Evolutionary conservation across 177 flowering plant species (phyloP), one percentile per base, ranked within the genome.

Genomic region (Vitis hybrid): DNA sequence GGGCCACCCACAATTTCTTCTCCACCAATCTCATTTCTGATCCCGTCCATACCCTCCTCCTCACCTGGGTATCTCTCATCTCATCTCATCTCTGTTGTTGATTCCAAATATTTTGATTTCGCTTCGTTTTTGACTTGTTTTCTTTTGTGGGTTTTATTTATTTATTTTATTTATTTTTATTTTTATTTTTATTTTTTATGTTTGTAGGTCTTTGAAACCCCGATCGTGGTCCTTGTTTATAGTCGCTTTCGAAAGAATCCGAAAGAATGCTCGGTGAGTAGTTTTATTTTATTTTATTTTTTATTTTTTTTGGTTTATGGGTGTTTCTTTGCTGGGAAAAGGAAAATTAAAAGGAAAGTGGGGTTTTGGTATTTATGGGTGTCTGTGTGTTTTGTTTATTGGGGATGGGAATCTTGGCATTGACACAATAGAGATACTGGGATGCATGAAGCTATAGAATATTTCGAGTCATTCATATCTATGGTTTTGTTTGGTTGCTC

Each of bases 211-310:
- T 59, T 88, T 62, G 77, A 80, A 67, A 62, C 71, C 64, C 84
- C 85, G 2, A 70, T 91, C 39, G 80, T 79, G 68, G 74, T 87
- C 58, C 78, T 85, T 50, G 55, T 80, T 39, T 88, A 78, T 78
- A 87, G 94, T 75, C 60, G 72, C 15, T 78, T 85, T 61, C 82
- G 97, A 10, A 65, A 53, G 57, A 61, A 85, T 71, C 85, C 82
- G 2, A 62, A 83, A 12, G 75, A 81, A 74, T 86, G 86, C 80
- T 83, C 90, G 76, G 97, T 87, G 79, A 66, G 10, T 65, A 8
- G 8, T 18, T 4, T 18, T 64, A 10, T 29, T 18, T 61, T 61
- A 3, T 2, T 48, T 19, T 8, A 22, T 31, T 31, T 18, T 11
- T 11, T 59, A 3, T 29, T 59, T 39, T 31, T 56, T 31, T 56